Conservation (phyloP, 106 monocot species). For the Gastrodia elata region DNA sequence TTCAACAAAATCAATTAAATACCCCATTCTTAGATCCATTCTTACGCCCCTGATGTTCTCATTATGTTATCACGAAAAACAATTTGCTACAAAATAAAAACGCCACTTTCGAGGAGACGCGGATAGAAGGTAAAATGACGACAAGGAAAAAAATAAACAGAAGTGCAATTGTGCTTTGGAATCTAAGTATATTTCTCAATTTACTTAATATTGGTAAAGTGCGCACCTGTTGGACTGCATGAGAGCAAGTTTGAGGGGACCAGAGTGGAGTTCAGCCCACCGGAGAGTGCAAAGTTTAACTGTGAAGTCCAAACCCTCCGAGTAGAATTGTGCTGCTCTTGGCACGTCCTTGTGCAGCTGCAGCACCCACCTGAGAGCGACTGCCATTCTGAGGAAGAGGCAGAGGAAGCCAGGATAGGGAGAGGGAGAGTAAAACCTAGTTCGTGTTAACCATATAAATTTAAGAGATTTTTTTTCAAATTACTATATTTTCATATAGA, state of each 20-base stretch:
- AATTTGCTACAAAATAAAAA: background rate
- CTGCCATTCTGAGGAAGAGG: background rate
- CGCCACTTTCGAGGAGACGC: background rate
- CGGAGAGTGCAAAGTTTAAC: slow-evolving; percentile 73
- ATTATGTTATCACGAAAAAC: too few relatives aligned
- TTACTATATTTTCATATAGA: too few relatives aligned
- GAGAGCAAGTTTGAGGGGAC: slow-evolving; percentile 79
- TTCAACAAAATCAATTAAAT: too few relatives aligned
- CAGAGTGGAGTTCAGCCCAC: slow-evolving; percentile 92
- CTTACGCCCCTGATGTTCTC: too few relatives aligned
- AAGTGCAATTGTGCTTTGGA: background rate
- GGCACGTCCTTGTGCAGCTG: slow-evolving; percentile 91
- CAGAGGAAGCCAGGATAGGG: background rate
- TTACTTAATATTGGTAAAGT: background rate
- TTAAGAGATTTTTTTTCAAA: too few relatives aligned
- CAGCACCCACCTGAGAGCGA: slow-evolving; percentile 60
- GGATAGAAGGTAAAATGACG: background rate
- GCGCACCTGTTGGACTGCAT: slow-evolving; percentile 40
- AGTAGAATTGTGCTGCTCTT: slow-evolving; percentile 74
- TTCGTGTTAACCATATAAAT: too few relatives aligned
- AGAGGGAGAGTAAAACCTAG: too few relatives aligned
- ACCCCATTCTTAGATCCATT: too few relatives aligned
- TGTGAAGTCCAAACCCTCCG: slow-evolving; percentile 60
- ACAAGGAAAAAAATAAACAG: background rate
- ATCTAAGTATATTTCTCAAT: background rate